Percentiles rank a stretch among this genome's conserved stretches.
Conservation (phyloP, 164 flowering plant species). For the Platanus orientalis region DNA sequence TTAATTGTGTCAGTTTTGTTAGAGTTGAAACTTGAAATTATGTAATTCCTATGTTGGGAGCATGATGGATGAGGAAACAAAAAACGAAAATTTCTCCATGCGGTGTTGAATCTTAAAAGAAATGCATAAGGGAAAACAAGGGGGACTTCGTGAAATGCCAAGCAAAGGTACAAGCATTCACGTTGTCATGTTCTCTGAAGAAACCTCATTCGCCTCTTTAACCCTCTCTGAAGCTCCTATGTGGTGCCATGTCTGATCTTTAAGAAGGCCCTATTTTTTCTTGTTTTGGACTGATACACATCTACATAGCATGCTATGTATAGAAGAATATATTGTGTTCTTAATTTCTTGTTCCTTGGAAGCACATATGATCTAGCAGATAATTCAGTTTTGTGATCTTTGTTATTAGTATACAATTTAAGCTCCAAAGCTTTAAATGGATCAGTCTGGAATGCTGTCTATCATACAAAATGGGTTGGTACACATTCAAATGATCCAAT, state of each 20-base stretch:
- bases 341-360: not conserved
- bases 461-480: too few relatives aligned
- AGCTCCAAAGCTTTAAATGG: too few relatives aligned
- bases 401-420: too few relatives aligned
- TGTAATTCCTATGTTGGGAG: not conserved
- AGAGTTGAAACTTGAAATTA: not conserved
- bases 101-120: constrained; percentile 50
- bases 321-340: not conserved
- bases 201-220: constrained; percentile 13
- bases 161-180: constrained; percentile 43
- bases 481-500: not conserved
- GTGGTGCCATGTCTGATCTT: constrained; percentile 22
- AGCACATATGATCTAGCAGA: not conserved
- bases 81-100: constrained; percentile 26
- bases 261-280: constrained; percentile 4
- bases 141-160: constrained; percentile 48
- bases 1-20: constrained; percentile 2
- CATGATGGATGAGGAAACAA: constrained; percentile 18
- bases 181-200: constrained; percentile 29
- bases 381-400: too few relatives aligned
- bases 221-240: constrained; percentile 5
- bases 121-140: constrained; percentile 56
- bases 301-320: not conserved
- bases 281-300: not conserved
- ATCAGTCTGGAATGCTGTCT: too few relatives aligned